Evolutionary conservation across 2,329 filamentous ascomycete species (phyloP).

Genomic region (Arthrinium puccinioides): DNA sequence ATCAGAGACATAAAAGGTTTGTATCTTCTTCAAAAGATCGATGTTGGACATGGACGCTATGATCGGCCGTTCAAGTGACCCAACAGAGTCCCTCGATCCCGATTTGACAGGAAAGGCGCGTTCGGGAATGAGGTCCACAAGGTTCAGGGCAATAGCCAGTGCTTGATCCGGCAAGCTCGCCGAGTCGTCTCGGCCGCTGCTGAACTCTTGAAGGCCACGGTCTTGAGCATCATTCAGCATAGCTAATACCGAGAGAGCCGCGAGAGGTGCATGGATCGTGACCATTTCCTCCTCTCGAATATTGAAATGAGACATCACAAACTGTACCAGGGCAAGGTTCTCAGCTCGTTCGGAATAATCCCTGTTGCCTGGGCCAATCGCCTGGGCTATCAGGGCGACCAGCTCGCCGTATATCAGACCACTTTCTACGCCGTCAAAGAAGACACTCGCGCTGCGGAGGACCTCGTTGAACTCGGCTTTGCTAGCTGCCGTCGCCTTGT

Average conservation of each 20-base stretch:
- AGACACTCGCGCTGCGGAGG: constrained; percentile 84
- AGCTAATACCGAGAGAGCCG: constrained; percentile 56
- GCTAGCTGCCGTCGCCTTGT: constrained; percentile 57
- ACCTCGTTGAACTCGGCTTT: constrained; percentile 77
- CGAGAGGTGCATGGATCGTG: constrained; percentile 72
- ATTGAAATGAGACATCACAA: constrained; percentile 84
- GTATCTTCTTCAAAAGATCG: constrained; percentile 55
- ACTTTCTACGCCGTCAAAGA: constrained; percentile 96
- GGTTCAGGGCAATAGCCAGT: constrained; percentile 42
- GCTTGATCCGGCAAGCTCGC: constrained; percentile 22
- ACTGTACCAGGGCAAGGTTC: constrained; percentile 67
- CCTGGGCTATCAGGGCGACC: constrained; percentile 56
- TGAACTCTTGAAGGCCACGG: constrained; percentile 19
- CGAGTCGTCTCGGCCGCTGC: background rate
- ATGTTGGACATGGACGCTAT: constrained; percentile 28
- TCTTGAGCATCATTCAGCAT: constrained; percentile 51
- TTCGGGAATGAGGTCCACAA: constrained; percentile 59
- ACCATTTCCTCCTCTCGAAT: constrained; percentile 95
- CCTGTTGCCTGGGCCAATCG: constrained; percentile 41
- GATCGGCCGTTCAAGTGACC: constrained; percentile 17
- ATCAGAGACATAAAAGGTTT: constrained; percentile 60
- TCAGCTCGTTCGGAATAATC: constrained; percentile 42
- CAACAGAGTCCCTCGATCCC: constrained; percentile 13
- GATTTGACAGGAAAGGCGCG: constrained; percentile 44
- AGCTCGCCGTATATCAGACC: constrained; percentile 86